These are phyloP conservation scores for Mimosa bimucronata DNA, from an alignment of 306 rosid species.

Conservation along the genomic window DNA sequence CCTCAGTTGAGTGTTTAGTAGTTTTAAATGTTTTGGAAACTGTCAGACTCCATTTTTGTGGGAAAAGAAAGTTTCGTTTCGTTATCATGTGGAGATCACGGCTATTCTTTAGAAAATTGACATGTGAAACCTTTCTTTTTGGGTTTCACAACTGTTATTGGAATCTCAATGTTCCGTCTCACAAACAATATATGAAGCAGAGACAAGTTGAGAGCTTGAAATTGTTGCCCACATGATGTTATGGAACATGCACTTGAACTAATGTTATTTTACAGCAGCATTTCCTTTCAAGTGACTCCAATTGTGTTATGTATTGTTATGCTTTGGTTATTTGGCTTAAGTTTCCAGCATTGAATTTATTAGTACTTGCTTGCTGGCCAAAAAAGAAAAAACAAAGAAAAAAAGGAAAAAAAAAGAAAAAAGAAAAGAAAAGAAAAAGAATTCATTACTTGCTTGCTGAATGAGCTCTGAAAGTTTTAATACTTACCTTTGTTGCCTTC, in stretches of 20 bases:
- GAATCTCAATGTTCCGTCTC: not conserved
- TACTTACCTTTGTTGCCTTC: conserved; percentile 32
- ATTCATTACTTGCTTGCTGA: not conserved
- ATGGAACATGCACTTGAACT: not conserved
- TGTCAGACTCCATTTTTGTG: not conserved
- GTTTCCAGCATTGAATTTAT: not conserved
- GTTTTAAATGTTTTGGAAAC: not conserved
- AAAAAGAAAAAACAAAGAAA: too few species aligned
- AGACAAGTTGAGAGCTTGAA: not conserved
- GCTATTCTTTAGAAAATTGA: not conserved
- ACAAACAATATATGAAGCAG: too few species aligned
- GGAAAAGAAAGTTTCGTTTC: not conserved
- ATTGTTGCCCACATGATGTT: not conserved
- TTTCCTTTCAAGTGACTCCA: not conserved
- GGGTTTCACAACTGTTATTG: not conserved
- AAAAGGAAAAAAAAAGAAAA: too few species aligned
- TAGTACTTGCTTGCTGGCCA: not conserved
- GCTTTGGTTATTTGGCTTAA: not conserved
- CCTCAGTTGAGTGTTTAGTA: not conserved
- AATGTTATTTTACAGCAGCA: not conserved
- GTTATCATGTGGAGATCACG: not conserved
- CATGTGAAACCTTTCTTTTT: not conserved
- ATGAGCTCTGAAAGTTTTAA: conserved; percentile 17
- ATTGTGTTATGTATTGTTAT: not conserved
- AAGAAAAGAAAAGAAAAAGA: too few species aligned